Percentiles rank a stretch among this genome's conserved stretches.
These are phyloP conservation scores for Metschnikowia arizonensis DNA, from an alignment of 805 yeast species.

Conservation along the genomic window DNA sequence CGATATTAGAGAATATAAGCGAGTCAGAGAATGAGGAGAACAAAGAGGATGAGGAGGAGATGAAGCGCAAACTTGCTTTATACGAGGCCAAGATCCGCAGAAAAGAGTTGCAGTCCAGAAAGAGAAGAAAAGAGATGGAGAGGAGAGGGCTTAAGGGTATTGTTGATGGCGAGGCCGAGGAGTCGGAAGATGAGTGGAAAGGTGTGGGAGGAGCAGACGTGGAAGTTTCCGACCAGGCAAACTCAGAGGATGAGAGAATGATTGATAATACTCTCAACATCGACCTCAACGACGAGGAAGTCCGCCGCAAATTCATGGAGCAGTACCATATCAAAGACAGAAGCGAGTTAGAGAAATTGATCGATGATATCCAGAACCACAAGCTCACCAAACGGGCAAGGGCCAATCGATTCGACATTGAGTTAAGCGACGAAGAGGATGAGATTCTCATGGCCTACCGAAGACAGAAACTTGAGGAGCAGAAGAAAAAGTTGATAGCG, in stretches of 20 bases:
- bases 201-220: slow-evolving; percentile 77
- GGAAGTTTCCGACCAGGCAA: slow-evolving; percentile 52
- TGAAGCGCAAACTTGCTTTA: slow-evolving; percentile 29
- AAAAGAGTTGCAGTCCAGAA: slow-evolving; percentile 31
- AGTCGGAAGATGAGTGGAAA: slow-evolving; percentile 85
- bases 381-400: slow-evolving; percentile 57
- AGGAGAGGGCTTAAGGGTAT: slow-evolving; percentile 54
- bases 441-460: slow-evolving; percentile 48
- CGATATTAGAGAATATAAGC: not conserved
- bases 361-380: slow-evolving; percentile 70
- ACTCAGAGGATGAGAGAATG: slow-evolving; percentile 76
- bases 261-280: slow-evolving; percentile 64
- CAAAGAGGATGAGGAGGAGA: slow-evolving; percentile 22
- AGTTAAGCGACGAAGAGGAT: slow-evolving; percentile 73
- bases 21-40: slow-evolving; percentile 6
- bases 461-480: slow-evolving; percentile 40
- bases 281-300: slow-evolving; percentile 53
- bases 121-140: slow-evolving; percentile 49
- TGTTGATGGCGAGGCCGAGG: slow-evolving; percentile 80
- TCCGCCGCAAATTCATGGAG: slow-evolving; percentile 54
- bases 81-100: slow-evolving; percentile 38
- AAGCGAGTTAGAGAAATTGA: slow-evolving; percentile 58
- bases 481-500: slow-evolving; percentile 47
- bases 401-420: slow-evolving; percentile 52
- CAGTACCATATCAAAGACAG: slow-evolving; percentile 62